Percentiles rank a stretch among this genome's conserved stretches.
These are phyloP conservation scores for Arctium minus DNA, from an alignment of 129 eudicot genomes.

Conservation along the genomic window DNA sequence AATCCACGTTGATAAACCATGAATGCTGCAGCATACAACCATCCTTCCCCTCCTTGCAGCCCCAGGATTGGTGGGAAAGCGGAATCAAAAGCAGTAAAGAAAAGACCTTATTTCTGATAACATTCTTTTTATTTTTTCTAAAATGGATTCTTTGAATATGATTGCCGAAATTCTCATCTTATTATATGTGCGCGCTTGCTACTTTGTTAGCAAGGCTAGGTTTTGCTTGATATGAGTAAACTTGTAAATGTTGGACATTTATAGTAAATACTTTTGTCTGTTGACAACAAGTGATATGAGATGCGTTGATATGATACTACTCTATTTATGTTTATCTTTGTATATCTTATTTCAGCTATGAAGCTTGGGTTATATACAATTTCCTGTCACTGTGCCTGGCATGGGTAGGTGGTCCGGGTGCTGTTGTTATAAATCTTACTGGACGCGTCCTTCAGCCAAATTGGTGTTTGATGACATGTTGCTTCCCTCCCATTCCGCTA, in stretches of 20 bases:
- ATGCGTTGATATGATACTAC: neutral
- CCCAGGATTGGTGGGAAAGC: neutral
- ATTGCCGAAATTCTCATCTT: neutral
- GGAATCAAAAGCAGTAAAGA: neutral
- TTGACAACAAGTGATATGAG: conserved; percentile 10
- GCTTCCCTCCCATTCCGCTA: conserved; percentile 78
- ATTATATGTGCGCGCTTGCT: neutral
- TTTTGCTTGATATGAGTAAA: conserved; percentile 6
- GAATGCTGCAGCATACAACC: neutral
- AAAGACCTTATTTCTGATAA: neutral
- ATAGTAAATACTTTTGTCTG: neutral
- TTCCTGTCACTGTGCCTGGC: conserved; percentile 86
- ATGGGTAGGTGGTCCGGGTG: conserved; percentile 98
- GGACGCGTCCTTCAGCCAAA: conserved; percentile 77
- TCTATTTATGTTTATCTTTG: conserved; percentile 10
- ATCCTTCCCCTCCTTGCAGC: neutral
- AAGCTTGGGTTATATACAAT: conserved; percentile 96
- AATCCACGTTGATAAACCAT: neutral
- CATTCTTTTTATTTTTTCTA: neutral
- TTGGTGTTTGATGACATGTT: conserved; percentile 86
- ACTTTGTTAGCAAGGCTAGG: neutral
- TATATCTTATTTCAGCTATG: conserved; percentile 53
- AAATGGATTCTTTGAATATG: neutral
- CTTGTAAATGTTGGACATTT: neutral
- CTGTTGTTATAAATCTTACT: conserved; percentile 67